Evolutionary conservation across 2,329 filamentous ascomycete species (phyloP), one percentile per base, ranked within the genome.

Genomic region (Didymella keratinophila): DNA sequence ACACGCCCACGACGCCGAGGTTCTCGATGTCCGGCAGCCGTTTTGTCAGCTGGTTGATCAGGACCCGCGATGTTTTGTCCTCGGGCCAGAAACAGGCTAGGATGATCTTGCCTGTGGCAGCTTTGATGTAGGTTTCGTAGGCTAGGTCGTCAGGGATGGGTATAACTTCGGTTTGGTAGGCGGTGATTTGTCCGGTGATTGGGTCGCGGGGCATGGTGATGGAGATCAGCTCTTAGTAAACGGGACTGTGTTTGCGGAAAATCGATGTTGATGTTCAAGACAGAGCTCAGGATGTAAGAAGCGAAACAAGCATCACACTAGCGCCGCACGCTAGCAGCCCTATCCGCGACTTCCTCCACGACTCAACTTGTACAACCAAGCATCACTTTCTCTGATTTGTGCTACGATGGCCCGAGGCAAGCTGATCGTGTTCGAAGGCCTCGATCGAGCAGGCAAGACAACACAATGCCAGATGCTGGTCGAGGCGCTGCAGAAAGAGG

Each of bases 401-500:
- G n/a, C 6, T 11, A 7, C 8, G n/a, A 76, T 78, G 71, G 66
- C 71, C 49, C 84, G 89, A 45, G 93, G 93, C 45, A 87, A 88
- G 12, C 85, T 97, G 30, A 86, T 97, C 52, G 90, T 94, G 4
- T 86, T 97, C 55, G 93, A 97, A 80, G 93, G 93, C 2, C 83
- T 97, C 61, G 93, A 97, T 71, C 87, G 92, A 64, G 92, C 93
- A 42, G 93, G 93, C 55, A 97, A 97, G 83, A 94, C 92, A 21
- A 96, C 93, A 32, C 93, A 97, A 83, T 93, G 92, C 67, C 84
- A 88, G 69, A 79, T 87, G 44, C 81, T 97, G 39, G 83, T 82
- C 36, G 76, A 83, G 27, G 79, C 76, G 36, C 79, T 92, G 3
- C 74, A 81, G 53, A 70, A 76, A 6, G 72, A 79, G 55, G 86